Evolutionary conservation across 305 asterid genomes (phyloP).

Genomic region (Nicotiana rustica): DNA sequence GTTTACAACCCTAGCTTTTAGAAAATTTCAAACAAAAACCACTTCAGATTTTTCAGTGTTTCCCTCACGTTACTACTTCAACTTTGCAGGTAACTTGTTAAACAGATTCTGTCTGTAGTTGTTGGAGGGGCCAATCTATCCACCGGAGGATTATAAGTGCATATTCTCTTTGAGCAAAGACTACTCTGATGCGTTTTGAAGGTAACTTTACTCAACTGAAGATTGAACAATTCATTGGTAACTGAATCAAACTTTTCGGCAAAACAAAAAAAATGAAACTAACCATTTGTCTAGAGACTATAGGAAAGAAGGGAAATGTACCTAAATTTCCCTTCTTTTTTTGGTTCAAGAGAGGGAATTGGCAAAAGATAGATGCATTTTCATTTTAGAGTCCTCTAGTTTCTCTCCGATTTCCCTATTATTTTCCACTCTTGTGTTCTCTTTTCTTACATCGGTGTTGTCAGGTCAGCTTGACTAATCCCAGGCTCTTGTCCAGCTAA

Average conservation of each 20-base stretch:
- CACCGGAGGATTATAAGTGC: background rate
- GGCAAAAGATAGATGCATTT: conserved; percentile 6
- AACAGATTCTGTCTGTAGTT: background rate
- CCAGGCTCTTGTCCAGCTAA: background rate
- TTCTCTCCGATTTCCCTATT: conserved; percentile 2
- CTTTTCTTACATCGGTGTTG: background rate
- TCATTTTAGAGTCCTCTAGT: background rate
- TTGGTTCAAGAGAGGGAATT: conserved; percentile 6
- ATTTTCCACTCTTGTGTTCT: background rate
- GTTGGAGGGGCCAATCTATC: conserved; percentile 14
- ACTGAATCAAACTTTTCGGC: background rate
- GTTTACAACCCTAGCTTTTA: background rate
- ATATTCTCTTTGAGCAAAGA: conserved; percentile 21
- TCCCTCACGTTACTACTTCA: background rate
- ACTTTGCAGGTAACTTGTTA: conserved; percentile 23
- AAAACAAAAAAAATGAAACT: too few species aligned
- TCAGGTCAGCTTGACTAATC: background rate
- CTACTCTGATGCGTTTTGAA: background rate
- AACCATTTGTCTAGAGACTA: background rate
- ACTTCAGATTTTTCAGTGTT: background rate
- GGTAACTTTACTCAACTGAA: background rate
- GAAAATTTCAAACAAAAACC: background rate
- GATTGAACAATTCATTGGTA: background rate
- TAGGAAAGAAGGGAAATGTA: background rate
- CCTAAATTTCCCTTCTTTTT: background rate